A percentile compares a stretch with the other conserved stretches of the same genome.
Evolutionary conservation across 1,284 basidiomycete genomes (phyloP).

Genomic region (Neolentinus lepideus): DNA sequence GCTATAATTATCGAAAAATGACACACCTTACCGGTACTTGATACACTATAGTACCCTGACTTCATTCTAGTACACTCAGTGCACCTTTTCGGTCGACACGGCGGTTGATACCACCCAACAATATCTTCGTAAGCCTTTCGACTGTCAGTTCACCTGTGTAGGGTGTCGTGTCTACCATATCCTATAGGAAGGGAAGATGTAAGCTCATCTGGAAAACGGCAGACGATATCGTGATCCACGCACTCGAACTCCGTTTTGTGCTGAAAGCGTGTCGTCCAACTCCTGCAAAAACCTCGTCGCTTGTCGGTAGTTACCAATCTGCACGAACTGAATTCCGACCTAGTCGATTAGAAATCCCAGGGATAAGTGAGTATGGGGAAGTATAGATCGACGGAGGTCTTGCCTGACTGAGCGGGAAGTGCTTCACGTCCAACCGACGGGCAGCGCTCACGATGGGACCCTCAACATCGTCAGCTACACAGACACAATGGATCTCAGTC

Average conservation of each 20-base stretch:
- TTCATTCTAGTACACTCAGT: conserved; percentile 12
- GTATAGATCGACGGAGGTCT: conserved; percentile 5
- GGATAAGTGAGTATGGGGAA: background rate
- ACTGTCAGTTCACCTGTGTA: conserved; percentile 33
- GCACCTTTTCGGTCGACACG: conserved; percentile 38
- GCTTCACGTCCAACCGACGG: conserved; percentile 35
- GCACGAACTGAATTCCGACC: conserved; percentile 57
- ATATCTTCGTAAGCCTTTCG: conserved; percentile 42
- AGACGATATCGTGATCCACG: conserved; percentile 5
- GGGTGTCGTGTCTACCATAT: conserved; percentile 58
- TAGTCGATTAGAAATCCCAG: conserved; percentile 14
- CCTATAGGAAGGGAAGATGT: conserved; percentile 20
- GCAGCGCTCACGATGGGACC: conserved; percentile 42
- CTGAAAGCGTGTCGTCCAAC: conserved; percentile 40
- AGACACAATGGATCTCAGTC: conserved; percentile 5
- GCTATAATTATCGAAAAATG: too few species aligned
- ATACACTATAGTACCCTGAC: too few species aligned
- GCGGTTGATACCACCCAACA: conserved; percentile 53
- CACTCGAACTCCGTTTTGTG: conserved; percentile 27
- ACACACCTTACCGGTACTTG: too few species aligned
- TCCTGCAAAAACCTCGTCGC: conserved; percentile 39
- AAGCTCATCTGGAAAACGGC: conserved; percentile 1
- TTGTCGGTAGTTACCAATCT: conserved; percentile 38
- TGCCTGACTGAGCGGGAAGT: conserved; percentile 50
- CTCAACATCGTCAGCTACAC: conserved; percentile 41